These are phyloP conservation scores for Penicillium sp. DNA, from an alignment of 2,329 filamentous ascomycete genomes.

Conservation along the genomic window DNA sequence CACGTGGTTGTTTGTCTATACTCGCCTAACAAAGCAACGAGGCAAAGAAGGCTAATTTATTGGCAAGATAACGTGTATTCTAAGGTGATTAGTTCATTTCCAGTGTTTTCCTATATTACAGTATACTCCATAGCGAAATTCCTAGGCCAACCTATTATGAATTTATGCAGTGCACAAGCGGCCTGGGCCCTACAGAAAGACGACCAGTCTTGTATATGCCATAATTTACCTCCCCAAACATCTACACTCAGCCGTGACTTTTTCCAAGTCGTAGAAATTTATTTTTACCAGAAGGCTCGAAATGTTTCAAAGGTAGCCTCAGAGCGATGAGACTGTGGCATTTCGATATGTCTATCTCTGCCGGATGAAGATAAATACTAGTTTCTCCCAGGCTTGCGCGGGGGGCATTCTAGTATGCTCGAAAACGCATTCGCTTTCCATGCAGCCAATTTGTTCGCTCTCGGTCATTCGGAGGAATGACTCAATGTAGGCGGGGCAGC, in stretches of 20 bases:
- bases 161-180: not conserved
- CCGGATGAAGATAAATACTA: not conserved
- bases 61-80: not conserved
- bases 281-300: not conserved
- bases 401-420: not conserved
- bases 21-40: not conserved
- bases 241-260: not conserved
- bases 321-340: not conserved
- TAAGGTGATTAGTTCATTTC: not conserved
- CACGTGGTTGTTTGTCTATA: not conserved
- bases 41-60: not conserved
- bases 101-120: not conserved
- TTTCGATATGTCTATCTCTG: not conserved
- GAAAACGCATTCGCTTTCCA: not conserved
- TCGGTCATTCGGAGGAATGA: not conserved
- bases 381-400: not conserved
- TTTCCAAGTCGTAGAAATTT: not conserved
- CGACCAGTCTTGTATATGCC: not conserved
- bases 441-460: not conserved
- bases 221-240: not conserved
- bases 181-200: not conserved
- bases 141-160: not conserved
- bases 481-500: not conserved
- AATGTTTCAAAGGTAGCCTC: not conserved
- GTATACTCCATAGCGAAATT: not conserved